Evolutionary conservation across 805 yeast species (phyloP).

Genomic region (Hanseniaspora occidentalis): DNA sequence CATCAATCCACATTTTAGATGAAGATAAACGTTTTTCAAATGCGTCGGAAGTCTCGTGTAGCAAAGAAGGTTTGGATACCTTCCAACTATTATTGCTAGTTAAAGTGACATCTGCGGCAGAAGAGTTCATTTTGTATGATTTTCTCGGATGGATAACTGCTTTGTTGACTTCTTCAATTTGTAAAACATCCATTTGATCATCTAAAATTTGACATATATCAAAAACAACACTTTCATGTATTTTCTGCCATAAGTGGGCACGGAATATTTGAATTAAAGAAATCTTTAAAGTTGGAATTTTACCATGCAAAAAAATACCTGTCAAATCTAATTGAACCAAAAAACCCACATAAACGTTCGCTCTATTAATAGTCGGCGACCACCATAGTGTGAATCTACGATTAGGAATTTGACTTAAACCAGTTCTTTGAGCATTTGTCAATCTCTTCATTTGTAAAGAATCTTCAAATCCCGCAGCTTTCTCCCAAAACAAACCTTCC

Average conservation of each 20-base stretch:
- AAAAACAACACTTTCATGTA: conserved; percentile 88
- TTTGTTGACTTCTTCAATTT: conserved; percentile 76
- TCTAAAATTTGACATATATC: conserved; percentile 90
- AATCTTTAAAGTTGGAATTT: conserved; percentile 91
- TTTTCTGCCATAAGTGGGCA: conserved; percentile 98
- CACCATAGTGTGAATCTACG: conserved; percentile 97
- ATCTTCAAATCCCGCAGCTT: conserved; percentile 94
- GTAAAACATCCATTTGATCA: conserved; percentile 69
- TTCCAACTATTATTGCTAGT: conserved; percentile 72
- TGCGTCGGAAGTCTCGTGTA: conserved; percentile 58
- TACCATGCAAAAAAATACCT: conserved; percentile 94
- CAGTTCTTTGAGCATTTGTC: conserved; percentile 96
- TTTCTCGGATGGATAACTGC: conserved; percentile 94
- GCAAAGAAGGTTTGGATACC: conserved; percentile 66
- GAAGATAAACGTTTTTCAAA: conserved; percentile 39
- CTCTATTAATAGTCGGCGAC: conserved; percentile 98
- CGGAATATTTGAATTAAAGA: conserved; percentile 92
- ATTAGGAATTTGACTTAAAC: conserved; percentile 94
- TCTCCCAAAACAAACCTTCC: conserved; percentile 99
- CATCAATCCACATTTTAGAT: conserved; percentile 80
- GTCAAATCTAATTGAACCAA: conserved; percentile 91
- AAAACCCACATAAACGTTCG: conserved; percentile 96
- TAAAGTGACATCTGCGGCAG: conserved; percentile 81
- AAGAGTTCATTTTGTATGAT: conserved; percentile 93
- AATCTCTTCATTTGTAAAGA: conserved; percentile 87